These are phyloP conservation scores for Knoxia roxburghii DNA, from an alignment of 257 asterid species.

Conservation along the genomic window DNA sequence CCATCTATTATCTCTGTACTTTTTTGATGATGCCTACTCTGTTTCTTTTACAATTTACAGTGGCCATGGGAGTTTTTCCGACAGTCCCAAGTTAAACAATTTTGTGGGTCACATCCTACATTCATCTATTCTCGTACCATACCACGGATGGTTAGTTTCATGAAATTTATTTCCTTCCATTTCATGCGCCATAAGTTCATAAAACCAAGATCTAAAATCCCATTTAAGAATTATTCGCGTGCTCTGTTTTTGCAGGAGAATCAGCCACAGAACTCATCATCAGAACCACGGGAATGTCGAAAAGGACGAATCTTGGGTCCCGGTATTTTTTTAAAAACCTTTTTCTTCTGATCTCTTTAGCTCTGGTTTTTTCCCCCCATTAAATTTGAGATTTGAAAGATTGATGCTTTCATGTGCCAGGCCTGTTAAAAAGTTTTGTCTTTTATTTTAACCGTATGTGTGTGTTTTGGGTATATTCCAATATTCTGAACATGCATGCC, in stretches of 20 bases:
- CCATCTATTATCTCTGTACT: neutral
- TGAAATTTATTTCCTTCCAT: neutral
- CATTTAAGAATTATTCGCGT: neutral
- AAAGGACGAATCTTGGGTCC: slow-evolving; percentile 47
- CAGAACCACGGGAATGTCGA: slow-evolving; percentile 47
- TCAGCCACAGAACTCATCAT: slow-evolving; percentile 45
- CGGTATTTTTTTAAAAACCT: slow-evolving; percentile 20
- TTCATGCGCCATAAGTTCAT: neutral
- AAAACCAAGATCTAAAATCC: neutral
- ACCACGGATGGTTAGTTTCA: slow-evolving; percentile 38
- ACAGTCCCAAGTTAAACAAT: slow-evolving; percentile 22
- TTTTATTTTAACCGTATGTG: neutral
- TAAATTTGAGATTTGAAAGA: too few species aligned
- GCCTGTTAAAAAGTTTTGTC: neutral
- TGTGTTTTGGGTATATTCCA: neutral
- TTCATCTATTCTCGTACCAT: slow-evolving; percentile 43
- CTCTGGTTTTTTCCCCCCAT: neutral
- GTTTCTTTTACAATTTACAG: slow-evolving; percentile 10
- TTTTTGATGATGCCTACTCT: neutral
- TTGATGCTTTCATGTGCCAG: neutral
- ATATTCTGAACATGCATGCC: neutral
- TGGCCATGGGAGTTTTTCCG: slow-evolving; percentile 47
- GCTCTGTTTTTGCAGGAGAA: slow-evolving; percentile 28
- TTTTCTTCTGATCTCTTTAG: too few species aligned
- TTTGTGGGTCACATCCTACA: slow-evolving; percentile 38